These are phyloP conservation scores for Athelia psychrophila DNA, from an alignment of 1,284 basidiomycete species.

Conservation along the genomic window DNA sequence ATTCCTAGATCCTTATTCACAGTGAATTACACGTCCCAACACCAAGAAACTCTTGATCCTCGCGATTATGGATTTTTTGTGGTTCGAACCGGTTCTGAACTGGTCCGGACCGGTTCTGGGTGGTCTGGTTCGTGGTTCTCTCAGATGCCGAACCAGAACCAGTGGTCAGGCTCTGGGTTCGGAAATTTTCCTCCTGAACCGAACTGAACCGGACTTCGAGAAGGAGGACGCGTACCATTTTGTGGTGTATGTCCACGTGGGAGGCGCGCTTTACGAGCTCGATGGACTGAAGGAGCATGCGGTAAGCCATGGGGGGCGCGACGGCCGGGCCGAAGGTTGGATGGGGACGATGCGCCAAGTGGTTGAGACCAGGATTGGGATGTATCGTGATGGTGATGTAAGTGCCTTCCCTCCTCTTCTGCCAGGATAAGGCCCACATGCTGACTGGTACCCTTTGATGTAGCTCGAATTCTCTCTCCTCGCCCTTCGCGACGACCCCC, in stretches of 20 bases:
- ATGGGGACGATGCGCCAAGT: constrained; percentile 76
- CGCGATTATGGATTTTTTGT: too few relatives aligned
- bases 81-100: too few relatives aligned
- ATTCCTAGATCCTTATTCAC: too few relatives aligned
- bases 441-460: neutral
- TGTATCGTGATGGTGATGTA: constrained; percentile 83
- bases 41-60: too few relatives aligned
- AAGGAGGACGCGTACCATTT: constrained; percentile 92
- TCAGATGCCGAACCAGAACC: too few relatives aligned
- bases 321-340: constrained; percentile 76
- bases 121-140: too few relatives aligned
- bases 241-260: constrained; percentile 83
- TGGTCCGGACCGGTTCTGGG: too few relatives aligned
- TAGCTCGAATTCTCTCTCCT: neutral
- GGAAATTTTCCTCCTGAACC: too few relatives aligned
- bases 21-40: too few relatives aligned
- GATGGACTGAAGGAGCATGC: constrained; percentile 82
- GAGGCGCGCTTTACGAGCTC: constrained; percentile 85
- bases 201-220: too few relatives aligned
- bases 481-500: constrained; percentile 77
- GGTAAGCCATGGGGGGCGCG: constrained; percentile 70
- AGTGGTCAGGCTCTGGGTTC: too few relatives aligned
- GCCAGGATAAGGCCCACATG: constrained; percentile 44
- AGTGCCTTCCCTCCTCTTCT: constrained; percentile 68
- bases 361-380: constrained; percentile 83